phyloP scores from a whole-genome alignment of 1,284 basidiomycete genomes.

The Ustilago trichophora region DNA sequence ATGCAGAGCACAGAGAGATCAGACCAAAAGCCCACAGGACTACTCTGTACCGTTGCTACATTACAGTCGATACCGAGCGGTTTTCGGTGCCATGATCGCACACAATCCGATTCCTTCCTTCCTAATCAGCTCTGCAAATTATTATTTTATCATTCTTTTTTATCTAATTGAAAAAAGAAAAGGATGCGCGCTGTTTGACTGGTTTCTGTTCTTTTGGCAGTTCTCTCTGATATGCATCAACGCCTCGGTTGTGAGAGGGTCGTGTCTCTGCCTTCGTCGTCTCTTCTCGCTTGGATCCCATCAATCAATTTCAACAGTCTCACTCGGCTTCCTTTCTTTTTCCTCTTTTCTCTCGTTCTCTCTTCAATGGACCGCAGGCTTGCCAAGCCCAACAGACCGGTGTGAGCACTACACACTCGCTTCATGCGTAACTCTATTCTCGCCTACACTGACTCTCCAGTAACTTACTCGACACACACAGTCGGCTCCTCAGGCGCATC shows the following conservation, averaged over 20 bases:
- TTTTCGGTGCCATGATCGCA: too few relatives aligned
- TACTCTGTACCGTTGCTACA: too few relatives aligned
- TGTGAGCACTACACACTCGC: slow-evolving; percentile 2
- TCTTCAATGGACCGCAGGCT: slow-evolving; percentile 4
- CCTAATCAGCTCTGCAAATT: neutral
- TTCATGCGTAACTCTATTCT: slow-evolving; percentile 20
- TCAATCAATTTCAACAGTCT: slow-evolving; percentile 9
- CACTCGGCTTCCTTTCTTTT: slow-evolving; percentile 11
- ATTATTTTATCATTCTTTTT: neutral
- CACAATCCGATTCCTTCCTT: neutral
- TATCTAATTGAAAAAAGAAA: neutral
- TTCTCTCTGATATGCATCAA: neutral
- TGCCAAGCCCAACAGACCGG: slow-evolving; percentile 17
- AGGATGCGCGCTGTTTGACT: slow-evolving; percentile 19
- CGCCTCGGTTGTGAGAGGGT: slow-evolving; percentile 5
- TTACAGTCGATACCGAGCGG: too few relatives aligned
- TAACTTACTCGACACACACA: too few relatives aligned
- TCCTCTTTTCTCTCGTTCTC: neutral
- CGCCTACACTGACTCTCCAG: neutral
- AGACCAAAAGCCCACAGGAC: too few relatives aligned
- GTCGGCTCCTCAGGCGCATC: too few relatives aligned
- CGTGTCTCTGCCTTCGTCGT: too few relatives aligned
- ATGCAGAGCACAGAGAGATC: too few relatives aligned
- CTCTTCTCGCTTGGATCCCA: slow-evolving; percentile 15
- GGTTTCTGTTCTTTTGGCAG: neutral